Evolutionary conservation across 78 protist genomes (phyloP).

Genomic region (Monosiga brevicollis): DNA sequence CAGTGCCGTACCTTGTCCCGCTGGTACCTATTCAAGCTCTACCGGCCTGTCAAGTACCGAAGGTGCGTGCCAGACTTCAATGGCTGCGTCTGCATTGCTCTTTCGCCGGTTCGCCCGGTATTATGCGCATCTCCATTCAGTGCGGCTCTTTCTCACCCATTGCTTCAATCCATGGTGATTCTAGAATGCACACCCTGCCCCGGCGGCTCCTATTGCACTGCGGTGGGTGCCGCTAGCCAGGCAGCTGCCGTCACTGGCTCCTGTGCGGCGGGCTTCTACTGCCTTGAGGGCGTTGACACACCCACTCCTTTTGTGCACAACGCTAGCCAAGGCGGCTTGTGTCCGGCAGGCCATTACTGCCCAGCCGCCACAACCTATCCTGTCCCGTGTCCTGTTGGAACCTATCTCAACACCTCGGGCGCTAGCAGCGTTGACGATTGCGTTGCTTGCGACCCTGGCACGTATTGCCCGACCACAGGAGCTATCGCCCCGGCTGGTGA

Average conservation of each 20-base stretch:
- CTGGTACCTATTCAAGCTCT: constrained; percentile 4
- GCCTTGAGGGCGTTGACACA: constrained; percentile 15
- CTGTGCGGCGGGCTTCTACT: constrained; percentile 38
- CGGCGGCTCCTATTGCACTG: constrained; percentile 27
- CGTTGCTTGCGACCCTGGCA: constrained; percentile 18
- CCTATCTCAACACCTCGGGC: constrained; percentile 12
- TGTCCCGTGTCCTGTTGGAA: constrained; percentile 13
- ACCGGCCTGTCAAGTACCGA: background rate
- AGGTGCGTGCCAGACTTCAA: background rate
- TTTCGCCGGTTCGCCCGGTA: too few species aligned
- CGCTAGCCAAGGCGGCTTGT: background rate
- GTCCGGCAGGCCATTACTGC: constrained; percentile 39
- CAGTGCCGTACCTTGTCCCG: constrained; percentile 7
- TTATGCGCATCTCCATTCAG: too few species aligned
- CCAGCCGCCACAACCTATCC: constrained; percentile 13
- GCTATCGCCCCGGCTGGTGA: constrained; percentile 5
- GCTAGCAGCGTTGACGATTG: background rate
- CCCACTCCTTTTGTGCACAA: background rate
- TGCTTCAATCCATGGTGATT: too few species aligned
- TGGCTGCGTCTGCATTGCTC: background rate
- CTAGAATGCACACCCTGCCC: constrained; percentile 5
- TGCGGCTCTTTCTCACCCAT: too few species aligned
- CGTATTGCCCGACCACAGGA: constrained; percentile 7
- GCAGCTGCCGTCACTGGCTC: background rate
- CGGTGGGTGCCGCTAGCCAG: background rate